A percentile compares a stretch with the other conserved stretches of the same genome.
These are phyloP conservation scores for Alternaria brassicae DNA, from an alignment of 2,329 filamentous ascomycete species.

Conservation along the genomic window DNA sequence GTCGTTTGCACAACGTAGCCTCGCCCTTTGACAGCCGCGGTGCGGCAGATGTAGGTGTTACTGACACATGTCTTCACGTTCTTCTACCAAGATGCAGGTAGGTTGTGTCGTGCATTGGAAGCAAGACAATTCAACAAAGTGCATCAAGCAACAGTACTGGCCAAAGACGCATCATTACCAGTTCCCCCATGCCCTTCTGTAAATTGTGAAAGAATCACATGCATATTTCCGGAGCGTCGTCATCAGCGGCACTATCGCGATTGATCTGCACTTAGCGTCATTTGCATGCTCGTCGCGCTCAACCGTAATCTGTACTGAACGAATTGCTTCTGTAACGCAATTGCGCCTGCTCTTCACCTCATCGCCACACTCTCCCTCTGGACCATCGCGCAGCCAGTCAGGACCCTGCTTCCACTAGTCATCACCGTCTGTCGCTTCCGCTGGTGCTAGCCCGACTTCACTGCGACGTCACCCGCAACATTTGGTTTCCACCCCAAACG, in stretches of 20 bases:
- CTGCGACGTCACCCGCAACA: constrained; percentile 14
- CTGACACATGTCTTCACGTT: neutral
- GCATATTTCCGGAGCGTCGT: constrained; percentile 22
- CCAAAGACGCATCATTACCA: neutral
- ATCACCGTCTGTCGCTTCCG: constrained; percentile 13
- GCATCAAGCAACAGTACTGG: neutral
- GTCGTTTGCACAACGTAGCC: neutral
- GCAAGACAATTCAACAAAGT: neutral
- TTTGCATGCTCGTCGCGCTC: constrained; percentile 19
- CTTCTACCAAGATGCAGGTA: neutral
- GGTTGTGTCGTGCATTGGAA: neutral
- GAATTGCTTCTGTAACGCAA: constrained; percentile 9
- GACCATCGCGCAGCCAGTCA: neutral
- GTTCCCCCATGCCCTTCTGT: neutral
- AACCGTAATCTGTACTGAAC: constrained; percentile 4
- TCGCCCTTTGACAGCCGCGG: neutral
- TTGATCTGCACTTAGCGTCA: constrained; percentile 22
- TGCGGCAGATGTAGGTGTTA: neutral
- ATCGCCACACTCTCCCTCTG: constrained; percentile 3
- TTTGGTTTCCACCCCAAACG: neutral
- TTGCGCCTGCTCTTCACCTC: constrained; percentile 6
- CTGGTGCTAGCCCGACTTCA: constrained; percentile 5
- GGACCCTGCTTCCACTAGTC: constrained; percentile 3
- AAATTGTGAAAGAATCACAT: neutral
- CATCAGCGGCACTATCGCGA: constrained; percentile 27